A percentile compares a stretch with the other conserved stretches of the same genome.
Conservation (phyloP, 1,284 basidiomycete genomes). For the Vanrija humicola region DNA sequence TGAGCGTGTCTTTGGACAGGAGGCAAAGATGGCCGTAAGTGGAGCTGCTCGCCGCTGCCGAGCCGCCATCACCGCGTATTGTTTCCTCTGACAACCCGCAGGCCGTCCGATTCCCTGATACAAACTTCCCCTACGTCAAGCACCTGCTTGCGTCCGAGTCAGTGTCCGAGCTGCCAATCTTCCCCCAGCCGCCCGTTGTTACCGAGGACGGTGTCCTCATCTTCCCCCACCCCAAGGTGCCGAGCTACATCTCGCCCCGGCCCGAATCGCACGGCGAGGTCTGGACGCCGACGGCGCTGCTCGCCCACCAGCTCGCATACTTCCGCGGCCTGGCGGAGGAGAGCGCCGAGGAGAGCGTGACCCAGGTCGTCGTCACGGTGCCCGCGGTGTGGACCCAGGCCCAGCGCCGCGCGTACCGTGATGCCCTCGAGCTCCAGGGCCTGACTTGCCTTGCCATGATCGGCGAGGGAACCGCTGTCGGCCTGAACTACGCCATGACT, state of each 20-base stretch:
- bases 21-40: conserved; percentile 80
- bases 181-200: conserved; percentile 35
- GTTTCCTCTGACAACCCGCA: conserved; percentile 35
- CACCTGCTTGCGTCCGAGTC: conserved; percentile 60
- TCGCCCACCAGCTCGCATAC: conserved; percentile 92
- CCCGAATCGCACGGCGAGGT: conserved; percentile 51
- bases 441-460: conserved; percentile 77
- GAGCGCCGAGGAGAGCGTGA: conserved; percentile 61
- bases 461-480: conserved; percentile 88
- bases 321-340: conserved; percentile 81
- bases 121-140: conserved; percentile 84
- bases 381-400: conserved; percentile 82
- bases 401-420: conserved; percentile 81
- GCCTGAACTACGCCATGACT: conserved; percentile 95
- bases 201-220: conserved; percentile 55
- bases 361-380: conserved; percentile 78
- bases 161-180: conserved; percentile 53
- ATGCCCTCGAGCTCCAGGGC: conserved; percentile 87
- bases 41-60: too few relatives aligned
- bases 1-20: conserved; percentile 81
- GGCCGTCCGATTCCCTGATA: conserved; percentile 85
- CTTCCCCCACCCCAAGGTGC: conserved; percentile 67
- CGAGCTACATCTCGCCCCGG: conserved; percentile 58
- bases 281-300: conserved; percentile 83
- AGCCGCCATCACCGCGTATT: background rate